phyloP scores from a whole-genome alignment of 2,329 filamentous ascomycete species.

The Phoma sp. region DNA sequence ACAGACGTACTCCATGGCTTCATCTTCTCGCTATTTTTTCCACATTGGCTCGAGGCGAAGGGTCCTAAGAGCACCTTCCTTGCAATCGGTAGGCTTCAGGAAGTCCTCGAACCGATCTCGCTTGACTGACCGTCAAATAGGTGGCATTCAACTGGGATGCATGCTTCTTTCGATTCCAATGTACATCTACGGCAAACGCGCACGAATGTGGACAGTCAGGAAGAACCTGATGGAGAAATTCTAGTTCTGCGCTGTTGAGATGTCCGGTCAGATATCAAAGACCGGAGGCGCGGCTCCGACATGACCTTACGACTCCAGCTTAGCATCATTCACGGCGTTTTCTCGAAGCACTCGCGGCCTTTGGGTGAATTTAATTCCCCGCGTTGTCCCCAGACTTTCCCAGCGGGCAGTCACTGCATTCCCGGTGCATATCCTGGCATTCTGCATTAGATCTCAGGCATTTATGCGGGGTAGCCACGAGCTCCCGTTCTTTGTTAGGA shows the following conservation, averaged over 20 bases:
- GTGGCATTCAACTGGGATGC: constrained; percentile 80
- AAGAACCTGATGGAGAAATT: constrained; percentile 86
- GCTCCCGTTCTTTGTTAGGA: neutral
- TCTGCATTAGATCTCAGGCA: neutral
- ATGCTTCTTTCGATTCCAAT: constrained; percentile 82
- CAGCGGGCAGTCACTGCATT: neutral
- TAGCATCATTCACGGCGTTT: constrained; percentile 19
- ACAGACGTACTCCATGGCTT: constrained; percentile 83
- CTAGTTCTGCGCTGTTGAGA: constrained; percentile 32
- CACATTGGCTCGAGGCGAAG: constrained; percentile 73
- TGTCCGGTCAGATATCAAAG: neutral
- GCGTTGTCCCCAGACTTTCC: constrained; percentile 11
- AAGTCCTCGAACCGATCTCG: neutral
- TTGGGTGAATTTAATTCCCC: constrained; percentile 11
- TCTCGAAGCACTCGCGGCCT: constrained; percentile 1
- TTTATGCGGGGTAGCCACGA: constrained; percentile 10
- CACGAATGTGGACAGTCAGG: constrained; percentile 91
- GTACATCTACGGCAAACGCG: constrained; percentile 91
- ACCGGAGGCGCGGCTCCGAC: neutral
- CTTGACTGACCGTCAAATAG: constrained; percentile 42
- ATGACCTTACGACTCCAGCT: constrained; percentile 13
- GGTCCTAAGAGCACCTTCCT: constrained; percentile 81
- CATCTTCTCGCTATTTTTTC: constrained; percentile 78
- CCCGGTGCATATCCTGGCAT: neutral
- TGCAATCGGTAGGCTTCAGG: constrained; percentile 57